Percentiles rank a stretch among this genome's conserved stretches.
Evolutionary conservation across 2,329 filamentous ascomycete species (phyloP).

Genomic region (Teratosphaeria pseudoeucalypti): DNA sequence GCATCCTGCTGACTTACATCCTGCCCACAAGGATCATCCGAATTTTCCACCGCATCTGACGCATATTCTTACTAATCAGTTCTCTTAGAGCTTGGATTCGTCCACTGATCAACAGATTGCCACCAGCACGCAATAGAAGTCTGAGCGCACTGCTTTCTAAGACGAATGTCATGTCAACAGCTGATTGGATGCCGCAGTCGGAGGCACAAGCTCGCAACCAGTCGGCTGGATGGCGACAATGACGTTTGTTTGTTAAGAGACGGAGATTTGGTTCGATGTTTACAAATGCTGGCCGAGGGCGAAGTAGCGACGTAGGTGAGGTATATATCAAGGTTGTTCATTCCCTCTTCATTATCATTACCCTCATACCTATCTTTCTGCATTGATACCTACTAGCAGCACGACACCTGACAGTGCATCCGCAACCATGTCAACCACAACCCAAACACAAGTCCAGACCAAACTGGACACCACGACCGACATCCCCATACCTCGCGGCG

Average conservation of each 20-base stretch:
- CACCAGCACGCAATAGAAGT: not conserved
- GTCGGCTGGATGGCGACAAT: not conserved
- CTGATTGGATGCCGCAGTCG: not conserved
- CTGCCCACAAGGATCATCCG: not conserved
- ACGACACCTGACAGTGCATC: not conserved
- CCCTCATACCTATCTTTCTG: not conserved
- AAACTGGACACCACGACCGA: conserved; percentile 16
- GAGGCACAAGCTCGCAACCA: not conserved
- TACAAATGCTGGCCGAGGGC: conserved; percentile 3
- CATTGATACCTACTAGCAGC: not conserved
- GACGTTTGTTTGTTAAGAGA: not conserved
- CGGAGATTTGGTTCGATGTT: not conserved
- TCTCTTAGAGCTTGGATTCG: not conserved
- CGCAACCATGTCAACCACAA: conserved; percentile 13
- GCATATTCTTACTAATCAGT: not conserved
- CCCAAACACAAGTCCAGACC: conserved; percentile 14
- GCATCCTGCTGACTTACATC: too few species aligned
- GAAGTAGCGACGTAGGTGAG: not conserved
- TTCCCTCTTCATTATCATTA: not conserved
- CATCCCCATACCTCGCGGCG: conserved; percentile 43
- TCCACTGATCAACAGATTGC: not conserved
- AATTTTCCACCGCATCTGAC: too few species aligned
- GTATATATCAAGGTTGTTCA: not conserved
- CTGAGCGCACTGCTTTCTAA: not conserved
- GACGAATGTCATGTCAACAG: not conserved